Percentiles rank a stretch among this genome's conserved stretches.
phyloP scores from a whole-genome alignment of 352 stramenopile species.

The Phytophthora pluvialis region DNA sequence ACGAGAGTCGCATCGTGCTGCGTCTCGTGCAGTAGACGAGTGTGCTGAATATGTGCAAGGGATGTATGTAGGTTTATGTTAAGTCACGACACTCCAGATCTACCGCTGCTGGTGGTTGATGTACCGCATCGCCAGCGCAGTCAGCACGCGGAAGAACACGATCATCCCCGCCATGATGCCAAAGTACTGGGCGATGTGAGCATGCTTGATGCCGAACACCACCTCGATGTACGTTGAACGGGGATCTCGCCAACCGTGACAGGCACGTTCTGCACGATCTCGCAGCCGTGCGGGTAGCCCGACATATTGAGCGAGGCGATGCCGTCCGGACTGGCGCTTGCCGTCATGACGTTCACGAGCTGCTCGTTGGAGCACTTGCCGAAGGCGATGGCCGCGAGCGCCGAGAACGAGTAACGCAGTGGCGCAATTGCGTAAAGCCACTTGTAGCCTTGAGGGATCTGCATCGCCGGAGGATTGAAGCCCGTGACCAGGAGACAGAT shows the following conservation, averaged over 20 bases:
- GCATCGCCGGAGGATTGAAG: conserved; percentile 48
- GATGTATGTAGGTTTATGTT: conserved; percentile 14
- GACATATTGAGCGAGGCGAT: conserved; percentile 23
- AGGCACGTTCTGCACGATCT: conserved; percentile 42
- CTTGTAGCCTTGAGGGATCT: conserved; percentile 49
- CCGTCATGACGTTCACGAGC: conserved; percentile 23
- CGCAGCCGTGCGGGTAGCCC: conserved; percentile 35
- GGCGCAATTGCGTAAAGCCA: conserved; percentile 50
- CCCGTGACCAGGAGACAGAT: conserved; percentile 48
- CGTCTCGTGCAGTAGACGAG: conserved; percentile 34
- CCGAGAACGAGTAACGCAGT: conserved; percentile 45
- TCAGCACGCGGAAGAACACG: conserved; percentile 46
- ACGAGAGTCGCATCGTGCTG: conserved; percentile 49
- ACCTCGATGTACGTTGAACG: conserved; percentile 45
- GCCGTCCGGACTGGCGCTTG: conserved; percentile 9
- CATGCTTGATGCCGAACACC: conserved; percentile 53
- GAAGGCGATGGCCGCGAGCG: conserved; percentile 41
- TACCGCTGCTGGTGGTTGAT: conserved; percentile 52
- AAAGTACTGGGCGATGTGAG: conserved; percentile 41
- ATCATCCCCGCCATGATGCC: conserved; percentile 42
- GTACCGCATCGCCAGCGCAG: conserved; percentile 48
- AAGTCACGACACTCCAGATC: not conserved
- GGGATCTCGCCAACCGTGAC: conserved; percentile 31
- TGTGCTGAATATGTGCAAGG: not conserved
- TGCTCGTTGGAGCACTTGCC: conserved; percentile 40